These are phyloP conservation scores for Suhomyces atakaporum DNA, from an alignment of 1,139 yeast genomes.

Conservation along the genomic window DNA sequence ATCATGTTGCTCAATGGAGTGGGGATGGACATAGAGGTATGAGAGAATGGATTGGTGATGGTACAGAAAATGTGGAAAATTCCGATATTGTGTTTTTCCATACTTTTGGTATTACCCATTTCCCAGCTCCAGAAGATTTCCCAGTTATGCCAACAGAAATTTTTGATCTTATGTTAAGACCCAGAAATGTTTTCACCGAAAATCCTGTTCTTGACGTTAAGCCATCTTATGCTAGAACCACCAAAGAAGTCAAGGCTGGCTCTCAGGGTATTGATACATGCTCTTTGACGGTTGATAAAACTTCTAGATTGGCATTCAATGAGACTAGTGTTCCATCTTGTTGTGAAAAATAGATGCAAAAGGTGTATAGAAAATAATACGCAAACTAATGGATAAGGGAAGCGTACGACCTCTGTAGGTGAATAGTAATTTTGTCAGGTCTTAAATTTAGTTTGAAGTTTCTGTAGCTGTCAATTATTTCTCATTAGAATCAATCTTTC, in stretches of 20 bases:
- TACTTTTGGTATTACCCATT: slow-evolving; percentile 81
- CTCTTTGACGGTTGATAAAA: slow-evolving; percentile 40
- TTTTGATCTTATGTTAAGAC: slow-evolving; percentile 70
- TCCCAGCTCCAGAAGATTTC: slow-evolving; percentile 89
- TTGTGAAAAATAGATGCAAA: slow-evolving; percentile 17
- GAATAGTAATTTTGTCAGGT: too few relatives aligned
- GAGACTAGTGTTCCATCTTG: slow-evolving; percentile 20
- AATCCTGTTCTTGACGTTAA: slow-evolving; percentile 76
- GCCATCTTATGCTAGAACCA: slow-evolving; percentile 69
- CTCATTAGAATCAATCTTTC: too few relatives aligned
- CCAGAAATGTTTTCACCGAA: slow-evolving; percentile 74
- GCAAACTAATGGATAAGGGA: neutral
- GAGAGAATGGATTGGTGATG: slow-evolving; percentile 74
- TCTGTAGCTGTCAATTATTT: too few relatives aligned
- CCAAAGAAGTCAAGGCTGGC: slow-evolving; percentile 54
- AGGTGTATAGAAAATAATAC: neutral
- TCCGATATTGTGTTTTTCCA: slow-evolving; percentile 75
- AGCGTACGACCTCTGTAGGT: neutral
- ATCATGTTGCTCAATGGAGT: slow-evolving; percentile 77
- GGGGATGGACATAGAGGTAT: slow-evolving; percentile 74
- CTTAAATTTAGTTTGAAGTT: too few relatives aligned
- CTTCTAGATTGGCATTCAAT: slow-evolving; percentile 44
- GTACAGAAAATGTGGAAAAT: slow-evolving; percentile 60
- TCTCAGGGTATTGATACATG: slow-evolving; percentile 37
- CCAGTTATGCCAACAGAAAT: slow-evolving; percentile 89